Evolutionary conservation across 1,139 yeast species (phyloP).

Genomic region (Diutina siamensis): DNA sequence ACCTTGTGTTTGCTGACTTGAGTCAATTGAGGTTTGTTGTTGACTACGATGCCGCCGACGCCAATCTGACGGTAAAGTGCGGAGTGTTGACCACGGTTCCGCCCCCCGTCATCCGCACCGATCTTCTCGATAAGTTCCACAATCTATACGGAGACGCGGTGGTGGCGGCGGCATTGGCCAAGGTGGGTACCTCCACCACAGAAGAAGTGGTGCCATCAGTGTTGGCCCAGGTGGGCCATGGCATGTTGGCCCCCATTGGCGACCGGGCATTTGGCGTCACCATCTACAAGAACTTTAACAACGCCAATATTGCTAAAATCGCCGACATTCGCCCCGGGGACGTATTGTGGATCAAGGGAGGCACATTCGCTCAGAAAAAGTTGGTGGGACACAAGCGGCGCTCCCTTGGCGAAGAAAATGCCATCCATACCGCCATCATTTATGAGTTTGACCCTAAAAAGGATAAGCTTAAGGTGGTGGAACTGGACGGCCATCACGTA

Average conservation of each 20-base stretch:
- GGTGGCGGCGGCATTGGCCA: conserved; percentile 28
- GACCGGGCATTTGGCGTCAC: conserved; percentile 61
- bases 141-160: conserved; percentile 32
- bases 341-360: conserved; percentile 62
- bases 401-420: conserved; percentile 27
- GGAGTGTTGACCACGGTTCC: conserved; percentile 29
- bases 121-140: conserved; percentile 40
- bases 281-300: conserved; percentile 44
- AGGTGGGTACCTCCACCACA: conserved; percentile 24
- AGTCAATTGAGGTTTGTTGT: conserved; percentile 53
- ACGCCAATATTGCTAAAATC: conserved; percentile 41
- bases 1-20: conserved; percentile 63
- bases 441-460: conserved; percentile 66
- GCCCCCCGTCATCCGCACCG: conserved; percentile 38
- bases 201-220: conserved; percentile 9
- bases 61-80: conserved; percentile 39
- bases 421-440: conserved; percentile 29
- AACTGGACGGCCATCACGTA: conserved; percentile 41
- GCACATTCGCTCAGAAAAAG: conserved; percentile 59
- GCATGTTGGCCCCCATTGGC: conserved; percentile 41
- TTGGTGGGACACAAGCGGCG: conserved; percentile 25
- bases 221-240: conserved; percentile 7
- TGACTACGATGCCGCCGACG: conserved; percentile 44
- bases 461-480: conserved; percentile 67
- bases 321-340: conserved; percentile 80